Evolutionary conservation across 441 rosid species (phyloP), one percentile per base, ranked within the genome.

Genomic region (Erodium texanum): DNA sequence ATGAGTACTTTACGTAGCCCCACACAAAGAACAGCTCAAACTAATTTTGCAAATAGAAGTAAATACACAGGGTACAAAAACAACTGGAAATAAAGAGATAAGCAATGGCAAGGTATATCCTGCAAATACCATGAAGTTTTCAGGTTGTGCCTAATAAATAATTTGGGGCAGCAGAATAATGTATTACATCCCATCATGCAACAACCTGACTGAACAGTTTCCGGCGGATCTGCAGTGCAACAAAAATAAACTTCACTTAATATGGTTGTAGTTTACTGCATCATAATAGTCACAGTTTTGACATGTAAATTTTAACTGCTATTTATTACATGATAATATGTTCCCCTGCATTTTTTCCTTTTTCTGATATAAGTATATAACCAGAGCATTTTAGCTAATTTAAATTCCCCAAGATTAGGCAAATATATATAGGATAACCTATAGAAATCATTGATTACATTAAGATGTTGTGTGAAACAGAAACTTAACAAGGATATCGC

Each of bases 161-260:
- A 68, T 68, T 68, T 6, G 67, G 67, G 67, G 52, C 32, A 20
- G 59, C 48, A 10, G 67, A 69, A 20, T 64, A 59, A 22, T 68
- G 38, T 24, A 62, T 34, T 62, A 69, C 78, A 64, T 32, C 66
- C 73, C 77, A 73, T 86, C 82, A 89, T 67, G 81, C 87, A 65
- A 66, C 80, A 75, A 80, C 81, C 78, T 81, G 83, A 72, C 86
- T 86, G 36, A 83, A 85, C 65, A 92, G 94, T 67, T 76, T 71
- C 85, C 81, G 89, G 75, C 97, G 92, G 74, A 91, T 91, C 96
- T 91, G 87, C 86, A 81, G 52, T 3, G 50, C 45, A 61, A 71
- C 16, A n/a, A 48, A 48, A 48, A 70, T 14, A 15, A 66, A 24
- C 0, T 22, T 27, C 45, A 1, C 15, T 41, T 12, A 41, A 41